Evolutionary conservation across 345 rosid species (phyloP).

Genomic region (Mallotus nudiflorus): DNA sequence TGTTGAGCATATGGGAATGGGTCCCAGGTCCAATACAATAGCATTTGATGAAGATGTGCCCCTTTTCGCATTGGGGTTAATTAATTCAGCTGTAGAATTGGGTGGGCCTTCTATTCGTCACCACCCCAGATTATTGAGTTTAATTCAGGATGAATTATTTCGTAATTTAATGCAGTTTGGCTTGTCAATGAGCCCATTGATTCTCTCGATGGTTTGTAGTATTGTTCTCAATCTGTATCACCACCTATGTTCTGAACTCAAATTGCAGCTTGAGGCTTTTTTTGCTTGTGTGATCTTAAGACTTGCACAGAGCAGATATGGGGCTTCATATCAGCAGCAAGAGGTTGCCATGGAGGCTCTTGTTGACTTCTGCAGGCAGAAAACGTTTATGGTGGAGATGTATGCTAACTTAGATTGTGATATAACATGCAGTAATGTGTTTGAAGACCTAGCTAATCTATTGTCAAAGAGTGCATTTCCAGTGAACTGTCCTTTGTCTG

Average conservation of each 20-base stretch:
- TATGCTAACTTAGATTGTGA: slow-evolving; percentile 98
- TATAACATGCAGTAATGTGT: slow-evolving; percentile 96
- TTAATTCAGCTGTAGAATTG: slow-evolving; percentile 93
- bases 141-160: slow-evolving; percentile 94
- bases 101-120: slow-evolving; percentile 73
- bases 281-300: slow-evolving; percentile 94
- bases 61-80: slow-evolving; percentile 87
- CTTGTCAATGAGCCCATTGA: slow-evolving; percentile 92
- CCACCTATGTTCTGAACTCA: slow-evolving; percentile 78
- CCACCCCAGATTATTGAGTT: slow-evolving; percentile 84
- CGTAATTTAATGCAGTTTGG: slow-evolving; percentile 94
- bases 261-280: slow-evolving; percentile 97
- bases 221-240: slow-evolving; percentile 92
- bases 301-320: slow-evolving; percentile 95
- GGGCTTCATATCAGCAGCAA: slow-evolving; percentile 95
- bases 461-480: slow-evolving; percentile 97
- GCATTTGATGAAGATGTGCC: slow-evolving; percentile 98
- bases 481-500: slow-evolving; percentile 91
- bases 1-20: slow-evolving; percentile 77
- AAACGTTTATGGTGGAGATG: slow-evolving; percentile 99
- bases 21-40: slow-evolving; percentile 67
- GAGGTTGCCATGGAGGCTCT: slow-evolving; percentile 99
- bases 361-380: slow-evolving; percentile 96
- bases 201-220: slow-evolving; percentile 95
- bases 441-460: slow-evolving; percentile 94